These are phyloP conservation scores for Crotalaria pallida DNA, from an alignment of 306 rosid genomes.

Conservation along the genomic window DNA sequence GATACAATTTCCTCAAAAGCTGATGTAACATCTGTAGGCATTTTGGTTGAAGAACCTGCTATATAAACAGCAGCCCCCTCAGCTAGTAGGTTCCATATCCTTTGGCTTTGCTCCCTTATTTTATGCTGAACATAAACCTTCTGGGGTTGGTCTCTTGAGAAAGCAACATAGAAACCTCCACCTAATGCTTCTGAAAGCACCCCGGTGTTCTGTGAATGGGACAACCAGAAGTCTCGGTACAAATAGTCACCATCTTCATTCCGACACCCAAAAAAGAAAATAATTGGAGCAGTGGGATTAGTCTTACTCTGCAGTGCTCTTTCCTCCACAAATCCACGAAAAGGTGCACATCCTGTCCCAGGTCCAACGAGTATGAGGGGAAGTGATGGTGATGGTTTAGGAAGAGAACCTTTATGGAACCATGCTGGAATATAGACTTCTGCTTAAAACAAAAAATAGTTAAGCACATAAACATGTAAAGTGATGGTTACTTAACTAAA, in stretches of 20 bases:
- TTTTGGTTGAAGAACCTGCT: slow-evolving; percentile 91
- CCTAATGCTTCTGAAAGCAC: slow-evolving; percentile 74
- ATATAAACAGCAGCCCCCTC: slow-evolving; percentile 76
- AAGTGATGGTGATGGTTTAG: slow-evolving; percentile 63
- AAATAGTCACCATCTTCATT: slow-evolving; percentile 68
- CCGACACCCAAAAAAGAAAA: slow-evolving; percentile 83
- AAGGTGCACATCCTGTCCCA: slow-evolving; percentile 94
- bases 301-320: slow-evolving; percentile 58
- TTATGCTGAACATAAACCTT: slow-evolving; percentile 92
- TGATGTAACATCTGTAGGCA: slow-evolving; percentile 84
- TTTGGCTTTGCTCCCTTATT: slow-evolving; percentile 60
- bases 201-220: slow-evolving; percentile 46
- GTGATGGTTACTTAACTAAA: neutral
- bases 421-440: slow-evolving; percentile 63
- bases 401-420: slow-evolving; percentile 76
- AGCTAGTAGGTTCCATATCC: slow-evolving; percentile 60
- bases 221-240: slow-evolving; percentile 73
- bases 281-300: slow-evolving; percentile 53
- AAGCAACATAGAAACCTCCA: slow-evolving; percentile 82
- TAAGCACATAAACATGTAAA: too few relatives aligned
- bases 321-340: slow-evolving; percentile 80
- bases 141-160: slow-evolving; percentile 78
- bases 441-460: slow-evolving; percentile 34
- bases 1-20: slow-evolving; percentile 67
- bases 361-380: slow-evolving; percentile 91